These are phyloP conservation scores for Botrytis fragariae DNA, from an alignment of 2,329 filamentous ascomycete species.

Conservation along the genomic window DNA sequence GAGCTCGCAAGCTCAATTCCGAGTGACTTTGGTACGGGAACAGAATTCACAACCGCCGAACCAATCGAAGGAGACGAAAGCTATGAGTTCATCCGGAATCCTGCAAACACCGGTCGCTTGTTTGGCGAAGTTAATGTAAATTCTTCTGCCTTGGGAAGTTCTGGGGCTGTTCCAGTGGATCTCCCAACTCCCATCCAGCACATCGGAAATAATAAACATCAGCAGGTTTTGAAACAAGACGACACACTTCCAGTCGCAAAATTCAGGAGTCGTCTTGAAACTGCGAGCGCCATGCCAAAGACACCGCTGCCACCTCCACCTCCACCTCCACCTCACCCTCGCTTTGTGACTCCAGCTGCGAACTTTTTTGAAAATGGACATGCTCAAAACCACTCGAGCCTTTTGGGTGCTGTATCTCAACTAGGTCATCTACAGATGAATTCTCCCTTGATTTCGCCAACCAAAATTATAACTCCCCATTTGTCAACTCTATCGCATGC, in stretches of 20 bases:
- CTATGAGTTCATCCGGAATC: conserved; percentile 24
- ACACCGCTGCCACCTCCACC: conserved; percentile 24
- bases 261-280: neutral
- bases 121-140: conserved; percentile 39
- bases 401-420: conserved; percentile 38
- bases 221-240: conserved; percentile 17
- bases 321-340: conserved; percentile 23
- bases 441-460: conserved; percentile 32
- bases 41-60: neutral
- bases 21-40: conserved; percentile 20
- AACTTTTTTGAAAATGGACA: conserved; percentile 18
- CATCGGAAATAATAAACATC: neutral
- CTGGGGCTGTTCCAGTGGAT: conserved; percentile 36
- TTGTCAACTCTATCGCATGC: conserved; percentile 19
- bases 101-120: conserved; percentile 28
- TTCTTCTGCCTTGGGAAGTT: conserved; percentile 35
- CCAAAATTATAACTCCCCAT: conserved; percentile 19
- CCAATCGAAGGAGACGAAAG: conserved; percentile 21
- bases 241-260: conserved; percentile 8
- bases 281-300: conserved; percentile 16
- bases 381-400: conserved; percentile 30
- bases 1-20: conserved; percentile 25
- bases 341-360: neutral
- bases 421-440: conserved; percentile 38
- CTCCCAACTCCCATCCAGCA: conserved; percentile 31